These are phyloP conservation scores for grape (Vitis vinifera) DNA, from an alignment of 164 flowering plant genomes.

Conservation along the genomic window DNA sequence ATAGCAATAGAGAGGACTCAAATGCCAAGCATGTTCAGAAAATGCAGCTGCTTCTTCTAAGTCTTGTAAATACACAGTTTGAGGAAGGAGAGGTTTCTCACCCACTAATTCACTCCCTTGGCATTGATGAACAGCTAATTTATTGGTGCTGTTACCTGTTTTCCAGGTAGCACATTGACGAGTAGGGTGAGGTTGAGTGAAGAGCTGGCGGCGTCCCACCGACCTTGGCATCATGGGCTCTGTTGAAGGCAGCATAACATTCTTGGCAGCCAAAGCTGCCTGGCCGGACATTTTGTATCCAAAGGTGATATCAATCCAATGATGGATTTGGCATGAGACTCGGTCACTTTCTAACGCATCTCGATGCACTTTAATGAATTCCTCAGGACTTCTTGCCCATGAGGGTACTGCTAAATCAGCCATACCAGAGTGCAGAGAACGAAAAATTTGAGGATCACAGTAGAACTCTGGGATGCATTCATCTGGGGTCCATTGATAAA, in stretches of 20 bases:
- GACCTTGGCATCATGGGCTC: conserved; percentile 66
- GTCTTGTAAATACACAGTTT: conserved; percentile 47
- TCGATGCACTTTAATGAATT: conserved; percentile 85
- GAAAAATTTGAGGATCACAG: conserved; percentile 74
- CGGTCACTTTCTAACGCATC: conserved; percentile 83
- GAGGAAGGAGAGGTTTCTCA: conserved; percentile 27
- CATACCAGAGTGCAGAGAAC: conserved; percentile 83
- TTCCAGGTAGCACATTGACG: conserved; percentile 32
- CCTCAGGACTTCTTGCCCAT: conserved; percentile 79
- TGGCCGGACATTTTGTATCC: conserved; percentile 93
- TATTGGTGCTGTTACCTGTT: conserved; percentile 2
- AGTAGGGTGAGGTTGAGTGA: conserved; percentile 78
- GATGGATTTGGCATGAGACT: conserved; percentile 77
- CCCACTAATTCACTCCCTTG: conserved; percentile 12
- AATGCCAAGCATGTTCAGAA: conserved; percentile 62
- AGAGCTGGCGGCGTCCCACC: conserved; percentile 86
- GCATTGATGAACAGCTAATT: conserved; percentile 11
- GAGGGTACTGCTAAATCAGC: conserved; percentile 83
- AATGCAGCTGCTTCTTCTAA: conserved; percentile 72
- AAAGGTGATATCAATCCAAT: conserved; percentile 95
- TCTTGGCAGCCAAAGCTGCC: conserved; percentile 87
- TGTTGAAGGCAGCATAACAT: conserved; percentile 83
- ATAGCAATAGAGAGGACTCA: conserved; percentile 57
- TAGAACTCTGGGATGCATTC: conserved; percentile 99
- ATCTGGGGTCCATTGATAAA: conserved; percentile 98